These are phyloP conservation scores for Pseudonitzschia multistriata DNA, from an alignment of 108 stramenopile genomes.

Conservation along the genomic window DNA sequence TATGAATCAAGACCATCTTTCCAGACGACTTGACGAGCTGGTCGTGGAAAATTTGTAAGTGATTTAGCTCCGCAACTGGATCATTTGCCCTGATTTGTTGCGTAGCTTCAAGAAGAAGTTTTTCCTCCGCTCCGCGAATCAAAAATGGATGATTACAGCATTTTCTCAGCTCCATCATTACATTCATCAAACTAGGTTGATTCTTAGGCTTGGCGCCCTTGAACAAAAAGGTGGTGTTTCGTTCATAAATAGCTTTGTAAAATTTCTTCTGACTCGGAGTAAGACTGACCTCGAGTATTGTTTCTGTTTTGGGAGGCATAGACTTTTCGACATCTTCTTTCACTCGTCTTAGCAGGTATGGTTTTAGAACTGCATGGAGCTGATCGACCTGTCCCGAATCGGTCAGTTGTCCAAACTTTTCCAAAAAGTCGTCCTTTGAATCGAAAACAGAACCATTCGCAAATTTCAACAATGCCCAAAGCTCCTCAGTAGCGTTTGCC, in stretches of 20 bases:
- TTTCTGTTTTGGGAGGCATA: slow-evolving; percentile 96
- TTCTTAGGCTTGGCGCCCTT: slow-evolving; percentile 82
- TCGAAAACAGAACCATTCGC: slow-evolving; percentile 64
- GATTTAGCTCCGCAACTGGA: slow-evolving; percentile 40
- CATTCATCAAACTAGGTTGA: slow-evolving; percentile 91
- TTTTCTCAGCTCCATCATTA: slow-evolving; percentile 97
- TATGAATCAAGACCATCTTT: slow-evolving; percentile 83
- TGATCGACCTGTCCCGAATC: slow-evolving; percentile 86
- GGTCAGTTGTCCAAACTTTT: slow-evolving; percentile 81
- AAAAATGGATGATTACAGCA: slow-evolving; percentile 95
- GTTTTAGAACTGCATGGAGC: slow-evolving; percentile 88
- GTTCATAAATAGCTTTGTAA: slow-evolving; percentile 97
- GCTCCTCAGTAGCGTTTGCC: slow-evolving; percentile 94
- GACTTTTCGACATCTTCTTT: slow-evolving; percentile 98
- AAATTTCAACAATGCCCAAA: slow-evolving; percentile 91
- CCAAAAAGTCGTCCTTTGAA: slow-evolving; percentile 74
- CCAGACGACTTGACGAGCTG: slow-evolving; percentile 86
- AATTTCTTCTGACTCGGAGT: slow-evolving; percentile 96
- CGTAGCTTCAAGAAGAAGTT: slow-evolving; percentile 77
- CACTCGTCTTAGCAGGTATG: slow-evolving; percentile 93
- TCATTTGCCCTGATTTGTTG: slow-evolving; percentile 13
- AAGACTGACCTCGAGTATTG: slow-evolving; percentile 92
- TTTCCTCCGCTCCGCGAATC: slow-evolving; percentile 81
- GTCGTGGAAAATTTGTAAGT: slow-evolving; percentile 68
- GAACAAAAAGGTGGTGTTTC: slow-evolving; percentile 88